Base-by-base conservation (phyloP, 306 rosid species). In the Vachellia collinsii region DNA sequence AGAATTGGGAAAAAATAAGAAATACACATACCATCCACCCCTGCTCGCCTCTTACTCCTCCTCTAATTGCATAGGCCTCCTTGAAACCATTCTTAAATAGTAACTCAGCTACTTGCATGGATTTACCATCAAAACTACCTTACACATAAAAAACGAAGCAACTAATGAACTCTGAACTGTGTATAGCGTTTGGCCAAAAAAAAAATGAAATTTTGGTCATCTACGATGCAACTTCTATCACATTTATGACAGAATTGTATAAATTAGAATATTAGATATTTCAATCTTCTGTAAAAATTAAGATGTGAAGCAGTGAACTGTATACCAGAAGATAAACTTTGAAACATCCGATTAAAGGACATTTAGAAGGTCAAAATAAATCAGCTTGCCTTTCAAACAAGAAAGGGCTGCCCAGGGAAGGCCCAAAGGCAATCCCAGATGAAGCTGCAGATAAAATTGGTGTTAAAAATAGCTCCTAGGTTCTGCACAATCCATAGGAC, bases 91-190 rank as follows among this genome's bases (percentile, higher is more conserved):
- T 89, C 87, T 95, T 93, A 90, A 90, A 89, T 76, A 95, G 88
- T 56, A 95, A 83, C 83, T 93, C 92, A 0, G 97, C 97, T 87
- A 86, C 99, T 82, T 90, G 86, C 92, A 93, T 69, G 84, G 99
- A 93, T 90, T 93, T 88, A 58, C 90, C 98, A 74, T 95, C 98
- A 74, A 93, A 92, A 93, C 98, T 94, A 89, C 93, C 96, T 95
- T 93, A 70, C 97, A 90, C 87, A 83, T 85, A 85, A 83, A 85
- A 91, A 89, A 79, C 80, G 50, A 86, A 85, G 54, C 81, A 19
- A 51, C 69, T 83, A 85, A 64, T 77, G 74, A 89, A 79, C 81
- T 78, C 66, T 63, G 41, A 64, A 53, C 69, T 25, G 62, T 23
- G 67, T 44, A 56, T 22, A 22, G 63, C 29, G 73, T 36, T 59